Evolutionary conservation across 2,329 filamentous ascomycete species (phyloP).

Genomic region (Pseudopithomyces maydicus): DNA sequence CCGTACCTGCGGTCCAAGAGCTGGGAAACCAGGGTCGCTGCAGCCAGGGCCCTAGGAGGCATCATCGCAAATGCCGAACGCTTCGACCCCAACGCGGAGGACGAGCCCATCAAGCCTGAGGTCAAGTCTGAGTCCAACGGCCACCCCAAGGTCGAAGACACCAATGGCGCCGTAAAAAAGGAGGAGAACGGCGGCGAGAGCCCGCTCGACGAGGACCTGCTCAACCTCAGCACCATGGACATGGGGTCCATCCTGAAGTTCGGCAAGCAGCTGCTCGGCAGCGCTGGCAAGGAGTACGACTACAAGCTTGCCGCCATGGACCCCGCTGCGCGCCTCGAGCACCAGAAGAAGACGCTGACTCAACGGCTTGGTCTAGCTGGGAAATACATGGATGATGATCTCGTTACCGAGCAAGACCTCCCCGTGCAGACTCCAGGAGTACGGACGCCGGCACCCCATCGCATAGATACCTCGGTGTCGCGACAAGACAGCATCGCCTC

Average conservation of each 20-base stretch:
- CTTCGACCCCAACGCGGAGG: constrained; percentile 86
- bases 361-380: constrained; percentile 84
- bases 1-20: constrained; percentile 93
- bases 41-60: constrained; percentile 91
- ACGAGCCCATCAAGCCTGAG: constrained; percentile 66
- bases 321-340: constrained; percentile 76
- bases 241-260: constrained; percentile 79
- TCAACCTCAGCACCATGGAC: constrained; percentile 76
- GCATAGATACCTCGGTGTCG: constrained; percentile 58
- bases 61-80: constrained; percentile 87
- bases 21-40: constrained; percentile 94
- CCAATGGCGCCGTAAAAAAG: constrained; percentile 34
- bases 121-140: constrained; percentile 46
- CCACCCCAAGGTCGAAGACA: constrained; percentile 64
- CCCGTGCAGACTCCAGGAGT: constrained; percentile 47
- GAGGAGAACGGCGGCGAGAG: constrained; percentile 56
- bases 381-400: constrained; percentile 82
- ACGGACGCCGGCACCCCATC: constrained; percentile 46
- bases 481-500: constrained; percentile 52
- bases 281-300: constrained; percentile 80
- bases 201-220: constrained; percentile 61
- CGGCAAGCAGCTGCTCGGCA: constrained; percentile 83
- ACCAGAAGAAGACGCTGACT: constrained; percentile 87
- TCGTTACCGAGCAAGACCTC: constrained; percentile 71
- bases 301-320: constrained; percentile 82